A percentile compares a stretch with the other conserved stretches of the same genome.
Conservation (phyloP, 768 basidiomycete species). For the Crassisporium funariophilum region DNA sequence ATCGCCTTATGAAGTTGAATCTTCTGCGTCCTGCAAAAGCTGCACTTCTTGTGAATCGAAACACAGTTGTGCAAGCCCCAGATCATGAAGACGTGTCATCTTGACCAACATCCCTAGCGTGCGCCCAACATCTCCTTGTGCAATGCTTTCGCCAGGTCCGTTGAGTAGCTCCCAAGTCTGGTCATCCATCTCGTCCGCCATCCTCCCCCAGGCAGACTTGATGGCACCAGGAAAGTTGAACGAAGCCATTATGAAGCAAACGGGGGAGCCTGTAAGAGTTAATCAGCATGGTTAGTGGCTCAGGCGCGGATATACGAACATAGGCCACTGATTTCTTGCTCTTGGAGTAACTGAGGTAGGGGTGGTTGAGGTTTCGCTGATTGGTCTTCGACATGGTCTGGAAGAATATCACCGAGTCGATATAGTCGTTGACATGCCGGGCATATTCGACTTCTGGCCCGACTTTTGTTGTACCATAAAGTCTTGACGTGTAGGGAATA, state of each 20-base stretch:
- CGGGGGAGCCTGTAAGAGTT: slow-evolving; percentile 58
- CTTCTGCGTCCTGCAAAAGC: slow-evolving; percentile 9
- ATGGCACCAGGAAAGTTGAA: slow-evolving; percentile 66
- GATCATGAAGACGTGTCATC: slow-evolving; percentile 75
- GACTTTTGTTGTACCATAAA: slow-evolving; percentile 86
- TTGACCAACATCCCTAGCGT: slow-evolving; percentile 65
- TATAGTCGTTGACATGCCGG: slow-evolving; percentile 79
- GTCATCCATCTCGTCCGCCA: slow-evolving; percentile 70
- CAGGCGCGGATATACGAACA: slow-evolving; percentile 49
- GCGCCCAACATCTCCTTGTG: slow-evolving; percentile 34
- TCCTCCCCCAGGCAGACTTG: slow-evolving; percentile 67
- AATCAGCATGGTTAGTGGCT: too few species aligned
- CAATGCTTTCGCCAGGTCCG: slow-evolving; percentile 36
- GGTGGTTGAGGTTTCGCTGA: slow-evolving; percentile 10
- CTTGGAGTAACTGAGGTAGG: slow-evolving; percentile 34
- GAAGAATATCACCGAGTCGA: slow-evolving; percentile 64
- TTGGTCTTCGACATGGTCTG: slow-evolving; percentile 41
- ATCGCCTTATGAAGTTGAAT: too few species aligned
- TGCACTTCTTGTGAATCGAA: slow-evolving; percentile 34
- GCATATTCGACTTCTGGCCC: slow-evolving; percentile 68
- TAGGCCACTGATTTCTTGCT: slow-evolving; percentile 76
- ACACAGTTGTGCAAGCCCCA: slow-evolving; percentile 70
- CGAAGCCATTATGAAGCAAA: slow-evolving; percentile 76
- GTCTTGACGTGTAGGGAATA: slow-evolving; percentile 43
- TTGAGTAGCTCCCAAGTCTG: slow-evolving; percentile 65